Percentiles rank a stretch among this genome's conserved stretches.
Conservation (phyloP, 2,329 filamentous ascomycete genomes). For the Aureobasidium sp. region DNA sequence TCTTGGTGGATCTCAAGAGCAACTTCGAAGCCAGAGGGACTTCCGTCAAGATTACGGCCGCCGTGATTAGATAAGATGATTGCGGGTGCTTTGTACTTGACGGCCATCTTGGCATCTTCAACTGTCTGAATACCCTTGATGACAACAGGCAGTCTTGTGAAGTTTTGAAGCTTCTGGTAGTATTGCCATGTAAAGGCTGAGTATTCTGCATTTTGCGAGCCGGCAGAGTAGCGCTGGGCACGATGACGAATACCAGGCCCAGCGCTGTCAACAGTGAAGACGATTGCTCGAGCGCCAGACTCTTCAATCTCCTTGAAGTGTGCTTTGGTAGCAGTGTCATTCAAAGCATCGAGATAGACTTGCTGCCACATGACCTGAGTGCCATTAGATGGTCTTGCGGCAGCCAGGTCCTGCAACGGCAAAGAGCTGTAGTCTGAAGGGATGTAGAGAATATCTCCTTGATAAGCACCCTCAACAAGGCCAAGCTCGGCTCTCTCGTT, state of each 20-base stretch:
- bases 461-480: slow-evolving; percentile 43
- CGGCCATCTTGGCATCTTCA: slow-evolving; percentile 36
- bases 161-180: slow-evolving; percentile 30
- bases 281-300: slow-evolving; percentile 34
- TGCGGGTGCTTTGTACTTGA: slow-evolving; percentile 37
- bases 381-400: slow-evolving; percentile 31
- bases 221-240: slow-evolving; percentile 27
- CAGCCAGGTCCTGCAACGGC: slow-evolving; percentile 28
- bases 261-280: slow-evolving; percentile 35
- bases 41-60: slow-evolving; percentile 44
- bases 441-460: slow-evolving; percentile 46
- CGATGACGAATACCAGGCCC: slow-evolving; percentile 33
- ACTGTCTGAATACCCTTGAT: slow-evolving; percentile 37
- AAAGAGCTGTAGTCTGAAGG: slow-evolving; percentile 32
- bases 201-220: slow-evolving; percentile 26
- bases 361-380: slow-evolving; percentile 36
- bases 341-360: slow-evolving; percentile 30
- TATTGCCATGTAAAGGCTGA: slow-evolving; percentile 31
- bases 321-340: slow-evolving; percentile 26
- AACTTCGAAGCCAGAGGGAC: slow-evolving; percentile 49
- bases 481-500: slow-evolving; percentile 60
- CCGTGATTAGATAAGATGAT: slow-evolving; percentile 48
- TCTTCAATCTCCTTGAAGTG: slow-evolving; percentile 29
- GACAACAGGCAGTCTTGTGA: slow-evolving; percentile 35
- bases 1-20: slow-evolving; percentile 56